These are phyloP conservation scores for Aspergillus funiculosus DNA, from an alignment of 495 filamentous ascomycete genomes.

Conservation along the genomic window DNA sequence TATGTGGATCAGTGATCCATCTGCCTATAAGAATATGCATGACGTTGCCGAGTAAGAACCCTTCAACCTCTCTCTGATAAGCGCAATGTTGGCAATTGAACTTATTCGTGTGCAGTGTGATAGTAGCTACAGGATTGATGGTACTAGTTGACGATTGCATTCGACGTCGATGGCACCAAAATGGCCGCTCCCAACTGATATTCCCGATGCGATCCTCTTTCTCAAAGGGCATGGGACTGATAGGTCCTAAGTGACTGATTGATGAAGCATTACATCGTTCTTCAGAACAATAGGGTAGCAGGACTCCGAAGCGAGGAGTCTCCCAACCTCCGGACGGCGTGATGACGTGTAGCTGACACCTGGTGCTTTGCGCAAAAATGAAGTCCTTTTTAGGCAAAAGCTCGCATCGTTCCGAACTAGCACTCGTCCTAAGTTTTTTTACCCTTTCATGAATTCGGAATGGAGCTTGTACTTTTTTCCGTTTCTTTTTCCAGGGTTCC, in stretches of 20 bases:
- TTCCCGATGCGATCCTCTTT: conserved; percentile 52
- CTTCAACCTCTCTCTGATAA: not conserved
- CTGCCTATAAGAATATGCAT: conserved; percentile 57
- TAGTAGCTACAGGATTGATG: conserved; percentile 85
- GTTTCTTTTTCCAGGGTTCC: conserved; percentile 1
- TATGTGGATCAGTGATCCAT: conserved; percentile 77
- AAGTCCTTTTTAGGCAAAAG: not conserved
- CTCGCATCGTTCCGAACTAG: not conserved
- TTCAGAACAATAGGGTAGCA: conserved; percentile 27
- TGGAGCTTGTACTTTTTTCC: conserved; percentile 1
- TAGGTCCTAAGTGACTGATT: conserved; percentile 67
- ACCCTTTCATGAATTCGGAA: not conserved
- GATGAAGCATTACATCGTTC: conserved; percentile 69
- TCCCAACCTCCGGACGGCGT: not conserved
- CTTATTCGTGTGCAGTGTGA: conserved; percentile 54
- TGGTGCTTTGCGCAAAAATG: conserved; percentile 4
- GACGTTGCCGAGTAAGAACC: conserved; percentile 89
- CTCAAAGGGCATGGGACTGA: conserved; percentile 56
- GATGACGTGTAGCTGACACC: conserved; percentile 8
- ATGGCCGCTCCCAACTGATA: conserved; percentile 52
- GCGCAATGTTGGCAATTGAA: conserved; percentile 2
- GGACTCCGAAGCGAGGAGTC: not conserved
- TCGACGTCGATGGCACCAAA: conserved; percentile 67
- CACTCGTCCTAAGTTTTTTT: conserved; percentile 8
- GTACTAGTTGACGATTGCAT: conserved; percentile 91